Percentiles rank a stretch among this genome's conserved stretches.
These are phyloP conservation scores for Ceratobasidium sp. DNA, from an alignment of 1,284 basidiomycete species.

Conservation along the genomic window DNA sequence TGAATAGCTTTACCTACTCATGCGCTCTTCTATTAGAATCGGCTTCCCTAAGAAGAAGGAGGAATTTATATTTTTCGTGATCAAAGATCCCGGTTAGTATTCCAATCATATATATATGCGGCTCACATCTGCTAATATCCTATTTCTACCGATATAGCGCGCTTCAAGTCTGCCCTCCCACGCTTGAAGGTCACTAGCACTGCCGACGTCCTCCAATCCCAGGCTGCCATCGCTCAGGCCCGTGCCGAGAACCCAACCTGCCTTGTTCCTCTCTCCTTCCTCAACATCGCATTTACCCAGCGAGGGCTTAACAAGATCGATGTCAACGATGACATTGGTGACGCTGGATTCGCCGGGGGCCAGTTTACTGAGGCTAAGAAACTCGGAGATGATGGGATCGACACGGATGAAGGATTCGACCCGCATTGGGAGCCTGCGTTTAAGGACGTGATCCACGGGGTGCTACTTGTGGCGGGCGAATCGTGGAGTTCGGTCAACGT, in stretches of 20 bases:
- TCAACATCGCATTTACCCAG: slow-evolving; percentile 51
- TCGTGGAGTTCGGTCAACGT: slow-evolving; percentile 13
- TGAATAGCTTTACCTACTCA: neutral
- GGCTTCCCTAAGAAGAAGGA: slow-evolving; percentile 40
- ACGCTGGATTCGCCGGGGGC: slow-evolving; percentile 56
- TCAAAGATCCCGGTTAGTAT: slow-evolving; percentile 4
- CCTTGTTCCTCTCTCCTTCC: slow-evolving; percentile 42
- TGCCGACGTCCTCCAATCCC: slow-evolving; percentile 13
- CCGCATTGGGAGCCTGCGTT: slow-evolving; percentile 56
- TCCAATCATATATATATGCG: neutral
- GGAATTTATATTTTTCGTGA: slow-evolving; percentile 32
- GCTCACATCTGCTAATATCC: neutral
- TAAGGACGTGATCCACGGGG: slow-evolving; percentile 55
- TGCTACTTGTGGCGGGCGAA: slow-evolving; percentile 46
- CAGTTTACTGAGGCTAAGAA: slow-evolving; percentile 54
- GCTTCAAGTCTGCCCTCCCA: slow-evolving; percentile 24
- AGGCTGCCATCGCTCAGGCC: neutral
- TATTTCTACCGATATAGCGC: neutral
- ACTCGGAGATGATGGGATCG: slow-evolving; percentile 54
- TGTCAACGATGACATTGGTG: slow-evolving; percentile 57
- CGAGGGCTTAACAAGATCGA: slow-evolving; percentile 53
- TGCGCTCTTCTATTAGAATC: neutral
- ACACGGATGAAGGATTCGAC: slow-evolving; percentile 49
- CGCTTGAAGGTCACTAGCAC: slow-evolving; percentile 1
- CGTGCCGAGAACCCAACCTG: neutral